Conservation (phyloP, 352 stramenopile genomes). For the Pythium volutum region DNA sequence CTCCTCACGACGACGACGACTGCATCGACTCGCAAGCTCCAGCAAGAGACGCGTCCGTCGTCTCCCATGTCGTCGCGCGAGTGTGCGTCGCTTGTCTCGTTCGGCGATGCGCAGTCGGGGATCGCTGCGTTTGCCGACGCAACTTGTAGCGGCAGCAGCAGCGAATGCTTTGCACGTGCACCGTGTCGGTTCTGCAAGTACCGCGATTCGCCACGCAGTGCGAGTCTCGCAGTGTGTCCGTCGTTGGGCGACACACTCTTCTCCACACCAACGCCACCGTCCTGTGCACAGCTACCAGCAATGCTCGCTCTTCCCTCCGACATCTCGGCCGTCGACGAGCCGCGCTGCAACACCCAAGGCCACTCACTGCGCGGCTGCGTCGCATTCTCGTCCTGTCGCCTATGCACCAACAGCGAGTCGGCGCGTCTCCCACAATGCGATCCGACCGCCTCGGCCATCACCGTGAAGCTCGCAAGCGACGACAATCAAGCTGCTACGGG, state of each 20-base stretch:
- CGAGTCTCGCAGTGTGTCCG: constrained; percentile 1
- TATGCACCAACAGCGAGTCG: neutral
- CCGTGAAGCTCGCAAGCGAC: neutral
- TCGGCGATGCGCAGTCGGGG: constrained; percentile 11
- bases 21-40: neutral
- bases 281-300: neutral
- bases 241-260: neutral
- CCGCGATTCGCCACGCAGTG: constrained; percentile 7
- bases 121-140: constrained; percentile 17
- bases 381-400: constrained; percentile 16
- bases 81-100: constrained; percentile 14
- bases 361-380: constrained; percentile 11
- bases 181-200: constrained; percentile 28
- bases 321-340: constrained; percentile 8
- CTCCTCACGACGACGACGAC: neutral
- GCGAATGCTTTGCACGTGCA: constrained; percentile 17
- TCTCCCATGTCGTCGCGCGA: neutral
- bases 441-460: neutral
- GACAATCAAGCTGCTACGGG: neutral
- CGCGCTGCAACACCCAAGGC: constrained; percentile 4
- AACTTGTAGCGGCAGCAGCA: neutral
- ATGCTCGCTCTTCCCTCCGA: neutral
- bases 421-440: neutral
- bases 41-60: neutral
- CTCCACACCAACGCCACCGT: neutral